A percentile compares a stretch with the other conserved stretches of the same genome.
These are phyloP conservation scores for Parastagonospora avenae DNA, from an alignment of 2,329 filamentous ascomycete species.

Conservation along the genomic window DNA sequence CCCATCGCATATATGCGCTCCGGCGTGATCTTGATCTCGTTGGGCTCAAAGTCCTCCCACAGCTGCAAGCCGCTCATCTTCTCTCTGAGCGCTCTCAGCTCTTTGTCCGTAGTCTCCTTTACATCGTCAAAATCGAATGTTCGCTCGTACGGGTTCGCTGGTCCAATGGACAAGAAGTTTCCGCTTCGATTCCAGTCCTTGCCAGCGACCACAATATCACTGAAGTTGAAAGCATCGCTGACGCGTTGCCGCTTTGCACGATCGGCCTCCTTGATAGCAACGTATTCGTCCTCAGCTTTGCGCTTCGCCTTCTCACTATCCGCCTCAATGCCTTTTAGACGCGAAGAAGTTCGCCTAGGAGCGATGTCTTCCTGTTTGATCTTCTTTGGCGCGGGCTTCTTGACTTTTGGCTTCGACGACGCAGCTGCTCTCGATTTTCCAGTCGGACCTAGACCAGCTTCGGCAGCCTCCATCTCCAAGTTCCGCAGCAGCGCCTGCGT, in stretches of 20 bases:
- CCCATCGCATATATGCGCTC: conserved; percentile 70
- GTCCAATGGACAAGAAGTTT: conserved; percentile 69
- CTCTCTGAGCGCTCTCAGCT: conserved; percentile 72
- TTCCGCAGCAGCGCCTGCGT: conserved; percentile 84
- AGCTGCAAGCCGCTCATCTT: conserved; percentile 78
- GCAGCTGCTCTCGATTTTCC: conserved; percentile 56
- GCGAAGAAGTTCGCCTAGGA: conserved; percentile 66
- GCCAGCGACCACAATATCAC: conserved; percentile 79
- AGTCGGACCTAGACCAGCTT: conserved; percentile 69
- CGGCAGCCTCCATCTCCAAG: conserved; percentile 69
- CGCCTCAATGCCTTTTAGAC: conserved; percentile 66
- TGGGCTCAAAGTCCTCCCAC: conserved; percentile 84
- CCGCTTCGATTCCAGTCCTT: conserved; percentile 73
- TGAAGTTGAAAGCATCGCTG: conserved; percentile 72
- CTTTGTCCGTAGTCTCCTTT: conserved; percentile 76
- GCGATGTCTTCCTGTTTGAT: conserved; percentile 64
- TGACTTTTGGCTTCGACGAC: conserved; percentile 51
- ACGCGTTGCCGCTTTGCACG: conserved; percentile 67
- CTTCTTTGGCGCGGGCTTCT: conserved; percentile 48
- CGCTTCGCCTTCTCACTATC: conserved; percentile 71
- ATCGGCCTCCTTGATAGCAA: conserved; percentile 62
- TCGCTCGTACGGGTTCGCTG: conserved; percentile 77
- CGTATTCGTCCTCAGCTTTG: conserved; percentile 69
- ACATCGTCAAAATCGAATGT: conserved; percentile 89
- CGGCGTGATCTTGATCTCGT: conserved; percentile 51